Percentiles rank a stretch among this genome's conserved stretches.
phyloP scores from a whole-genome alignment of 257 asterid genomes.

The Solanum medicagineum region DNA sequence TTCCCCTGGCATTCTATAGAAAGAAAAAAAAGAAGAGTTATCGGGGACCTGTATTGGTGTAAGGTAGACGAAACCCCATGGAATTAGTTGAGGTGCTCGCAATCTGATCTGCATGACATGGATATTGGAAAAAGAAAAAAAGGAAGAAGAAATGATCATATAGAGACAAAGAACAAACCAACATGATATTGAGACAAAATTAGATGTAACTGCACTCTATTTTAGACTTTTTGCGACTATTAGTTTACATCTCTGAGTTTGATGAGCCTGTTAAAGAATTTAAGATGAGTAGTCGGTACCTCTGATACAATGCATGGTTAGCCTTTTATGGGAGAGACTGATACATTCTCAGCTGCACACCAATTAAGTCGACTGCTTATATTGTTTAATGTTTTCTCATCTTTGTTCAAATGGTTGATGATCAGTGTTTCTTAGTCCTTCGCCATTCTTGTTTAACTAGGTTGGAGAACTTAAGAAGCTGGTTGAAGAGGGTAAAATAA shows the following conservation, averaged over 20 bases:
- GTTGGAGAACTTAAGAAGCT: conserved; percentile 70
- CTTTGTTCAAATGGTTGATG: not conserved
- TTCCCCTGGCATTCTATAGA: not conserved
- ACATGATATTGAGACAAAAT: not conserved
- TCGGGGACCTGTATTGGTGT: too few relatives aligned
- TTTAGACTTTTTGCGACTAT: not conserved
- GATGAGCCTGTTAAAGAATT: not conserved
- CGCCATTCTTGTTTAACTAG: conserved; percentile 7
- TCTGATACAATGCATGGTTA: not conserved
- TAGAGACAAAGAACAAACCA: not conserved
- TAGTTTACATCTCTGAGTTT: not conserved
- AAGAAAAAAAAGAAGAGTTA: not conserved
- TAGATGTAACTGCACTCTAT: not conserved
- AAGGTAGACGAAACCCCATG: too few relatives aligned
- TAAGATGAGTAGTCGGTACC: not conserved
- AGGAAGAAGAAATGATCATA: not conserved
- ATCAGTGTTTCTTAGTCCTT: not conserved
- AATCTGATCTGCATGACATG: too few relatives aligned
- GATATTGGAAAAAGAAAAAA: not conserved
- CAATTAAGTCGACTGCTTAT: not conserved
- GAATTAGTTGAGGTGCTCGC: too few relatives aligned
- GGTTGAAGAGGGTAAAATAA: conserved; percentile 68
- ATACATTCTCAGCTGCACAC: not conserved
- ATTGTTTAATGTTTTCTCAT: not conserved
- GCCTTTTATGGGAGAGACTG: not conserved